Conservation (phyloP, 1,284 basidiomycete genomes). For the Cryptococcus sp. region DNA sequence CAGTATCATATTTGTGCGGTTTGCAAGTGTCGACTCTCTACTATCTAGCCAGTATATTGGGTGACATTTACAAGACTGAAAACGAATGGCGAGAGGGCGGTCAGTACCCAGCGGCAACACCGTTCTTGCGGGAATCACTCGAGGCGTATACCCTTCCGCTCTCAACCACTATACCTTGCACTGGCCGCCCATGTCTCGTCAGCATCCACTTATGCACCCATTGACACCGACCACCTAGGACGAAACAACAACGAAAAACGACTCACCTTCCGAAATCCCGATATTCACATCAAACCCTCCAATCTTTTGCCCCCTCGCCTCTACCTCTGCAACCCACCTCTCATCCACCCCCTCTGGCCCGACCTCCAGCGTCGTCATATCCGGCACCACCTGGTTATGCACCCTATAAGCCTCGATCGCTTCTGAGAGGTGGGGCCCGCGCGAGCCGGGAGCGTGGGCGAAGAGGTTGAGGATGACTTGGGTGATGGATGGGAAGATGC, state of each 20-base stretch:
- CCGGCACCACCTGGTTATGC: conserved; percentile 86
- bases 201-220: not conserved
- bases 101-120: conserved; percentile 47
- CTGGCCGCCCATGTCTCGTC: conserved; percentile 33
- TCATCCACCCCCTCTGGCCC: conserved; percentile 52
- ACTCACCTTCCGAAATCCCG: conserved; percentile 39
- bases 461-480: conserved; percentile 79
- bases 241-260: not conserved
- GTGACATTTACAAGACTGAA: too few relatives aligned
- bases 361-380: conserved; percentile 61
- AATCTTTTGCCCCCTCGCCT: conserved; percentile 66
- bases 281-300: conserved; percentile 53
- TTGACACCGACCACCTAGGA: too few relatives aligned
- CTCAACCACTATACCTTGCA: conserved; percentile 65
- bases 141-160: conserved; percentile 52
- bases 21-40: not conserved
- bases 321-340: conserved; percentile 59
- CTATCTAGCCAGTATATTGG: not conserved
- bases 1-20: not conserved
- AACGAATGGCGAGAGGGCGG: not conserved
- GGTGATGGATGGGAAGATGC: conserved; percentile 76
- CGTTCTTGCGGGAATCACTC: conserved; percentile 47
- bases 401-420: conserved; percentile 83
- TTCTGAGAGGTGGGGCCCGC: conserved; percentile 67
- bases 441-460: conserved; percentile 48